Base-by-base conservation (phyloP, 2,329 filamentous ascomycete species). In the Colletotrichum cuscutae region DNA sequence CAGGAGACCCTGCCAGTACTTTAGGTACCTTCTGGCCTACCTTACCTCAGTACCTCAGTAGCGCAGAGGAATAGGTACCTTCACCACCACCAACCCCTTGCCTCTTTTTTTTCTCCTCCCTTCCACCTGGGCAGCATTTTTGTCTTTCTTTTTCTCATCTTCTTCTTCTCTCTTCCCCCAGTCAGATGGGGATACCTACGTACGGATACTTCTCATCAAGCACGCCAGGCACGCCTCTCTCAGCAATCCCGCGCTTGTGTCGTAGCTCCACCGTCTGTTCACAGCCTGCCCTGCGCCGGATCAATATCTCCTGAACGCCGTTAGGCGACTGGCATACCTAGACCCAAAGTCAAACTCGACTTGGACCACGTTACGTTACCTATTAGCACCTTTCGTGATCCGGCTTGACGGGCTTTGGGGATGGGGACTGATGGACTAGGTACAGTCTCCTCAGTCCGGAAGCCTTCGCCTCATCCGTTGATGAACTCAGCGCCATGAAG, bases 341-440 rank as follows among this genome's bases (percentile, higher is more conserved):
- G 60, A 52, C n/a, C 66, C 66, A 52, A 42, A 37, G 59, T 57
- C 22, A 46, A 28, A 58, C 57, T 65, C 11, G 58, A 68, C 24
- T 24, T 54, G 49, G 22, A 28, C 37, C 15, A 42, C 5, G 1
- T 42, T 42, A 42, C 37, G 37, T 42, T 42, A 8, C 37, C 37
- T 19, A 19, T 8, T 7, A 8, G 37, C 15, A 42, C 42, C 42
- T 19, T 49, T 22, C 8, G 19, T 7, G 19, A 49, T 22, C 42
- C 19, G 42, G 11, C 42, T 49, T 49, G 42, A 49, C 7, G 42
- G 42, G 42, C 19, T n/a, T 49, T 42, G 15, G 37, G 37, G 42
- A 22, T 22, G 42, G 42, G 42, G 37, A 42, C 42, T 49, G 9
- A 49, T 19, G 42, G 42, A 22, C 42, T 49, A 19, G 19, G 15